These are phyloP conservation scores for Tolypocladium ovalisporum DNA, from an alignment of 2,329 filamentous ascomycete genomes.

Conservation along the genomic window DNA sequence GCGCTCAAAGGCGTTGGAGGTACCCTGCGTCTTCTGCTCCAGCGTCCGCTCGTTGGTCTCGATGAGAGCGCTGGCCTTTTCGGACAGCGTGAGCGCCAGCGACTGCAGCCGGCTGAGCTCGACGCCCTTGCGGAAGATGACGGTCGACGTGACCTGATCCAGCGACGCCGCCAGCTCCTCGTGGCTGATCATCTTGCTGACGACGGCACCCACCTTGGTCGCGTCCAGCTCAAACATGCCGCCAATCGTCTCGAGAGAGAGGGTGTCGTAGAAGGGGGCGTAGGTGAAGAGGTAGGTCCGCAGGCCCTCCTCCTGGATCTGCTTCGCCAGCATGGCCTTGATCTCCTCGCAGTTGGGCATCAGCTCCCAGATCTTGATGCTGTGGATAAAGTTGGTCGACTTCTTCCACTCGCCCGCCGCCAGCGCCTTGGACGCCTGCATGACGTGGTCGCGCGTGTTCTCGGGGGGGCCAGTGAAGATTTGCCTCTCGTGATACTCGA, in stretches of 20 bases:
- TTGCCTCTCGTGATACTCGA: conserved; percentile 98
- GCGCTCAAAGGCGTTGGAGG: conserved; percentile 87
- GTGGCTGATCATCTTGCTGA: conserved; percentile 99
- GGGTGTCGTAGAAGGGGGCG: conserved; percentile 96
- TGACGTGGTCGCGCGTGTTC: conserved; percentile 97
- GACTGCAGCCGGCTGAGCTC: conserved; percentile 94
- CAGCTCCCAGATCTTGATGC: conserved; percentile 99
- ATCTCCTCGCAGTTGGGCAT: conserved; percentile 89
- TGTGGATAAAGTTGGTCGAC: conserved; percentile 83
- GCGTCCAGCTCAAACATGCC: conserved; percentile 91
- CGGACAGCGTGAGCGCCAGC: conserved; percentile 82
- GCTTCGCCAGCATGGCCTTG: conserved; percentile 92
- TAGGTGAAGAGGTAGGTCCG: conserved; percentile 99
- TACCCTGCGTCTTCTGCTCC: conserved; percentile 94
- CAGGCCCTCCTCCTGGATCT: conserved; percentile 97
- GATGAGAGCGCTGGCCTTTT: conserved; percentile 93
- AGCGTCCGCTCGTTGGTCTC: conserved; percentile 96
- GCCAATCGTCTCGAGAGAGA: conserved; percentile 74
- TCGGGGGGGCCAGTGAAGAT: conserved; percentile 98
- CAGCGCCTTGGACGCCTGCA: conserved; percentile 96
- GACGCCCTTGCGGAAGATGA: conserved; percentile 99
- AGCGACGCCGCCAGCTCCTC: conserved; percentile 93
- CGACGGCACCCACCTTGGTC: conserved; percentile 85
- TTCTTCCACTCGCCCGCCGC: conserved; percentile 99
- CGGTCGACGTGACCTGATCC: conserved; percentile 92